Evolutionary conservation across 2,329 filamentous ascomycete genomes (phyloP), one percentile per base, ranked within the genome.

Genomic region (Teratosphaeria viscida): DNA sequence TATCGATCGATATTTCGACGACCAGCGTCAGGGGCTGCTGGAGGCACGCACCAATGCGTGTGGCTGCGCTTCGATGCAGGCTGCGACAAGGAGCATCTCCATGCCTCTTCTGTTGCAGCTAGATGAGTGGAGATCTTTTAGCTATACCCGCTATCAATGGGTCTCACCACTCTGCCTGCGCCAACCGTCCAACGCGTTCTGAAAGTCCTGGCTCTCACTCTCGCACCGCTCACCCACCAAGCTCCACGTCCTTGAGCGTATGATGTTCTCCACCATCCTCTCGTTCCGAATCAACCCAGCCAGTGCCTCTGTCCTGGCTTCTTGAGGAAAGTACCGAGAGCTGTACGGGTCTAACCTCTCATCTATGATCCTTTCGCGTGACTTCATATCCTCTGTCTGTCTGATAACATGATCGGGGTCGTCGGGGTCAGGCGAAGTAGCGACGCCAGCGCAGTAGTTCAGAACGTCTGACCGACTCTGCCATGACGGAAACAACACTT

Each of bases 301-400:
- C 62, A 99, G 73, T 55, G 82, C 83, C 75, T 96, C 89, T 0
- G 91, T 94, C 64, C 91, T 81, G 14, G 89, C 81, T 75, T 97
- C 91, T 57, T 79, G 77, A 0, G 89, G 85, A 66, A 92, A 92
- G 72, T 90, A 95, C 27, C 92, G 80, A 6, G 80, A 88, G 10
- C 88, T 92, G 71, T 99, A 99, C 1, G 94, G 94, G 76, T 99
- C 94, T 60, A 96, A 73, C 59, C 94, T 80, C 75, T 97, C 94
- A 72, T 97, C 84, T 4, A 97, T 85, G 0, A 92, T 80, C 57
- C 85, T 79, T 68, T 92, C 87, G 55, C 86, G 80, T 63, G 88
- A 85, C 66, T 79, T 84, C 60, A 85, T 82, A 57, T 84, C 84
- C 74, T 95, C 88, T 0, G 85, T 79, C 67, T 90, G 82, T 58